These are phyloP conservation scores for Phytopythium aichiense DNA, from an alignment of 352 stramenopile genomes.

Conservation along the genomic window DNA sequence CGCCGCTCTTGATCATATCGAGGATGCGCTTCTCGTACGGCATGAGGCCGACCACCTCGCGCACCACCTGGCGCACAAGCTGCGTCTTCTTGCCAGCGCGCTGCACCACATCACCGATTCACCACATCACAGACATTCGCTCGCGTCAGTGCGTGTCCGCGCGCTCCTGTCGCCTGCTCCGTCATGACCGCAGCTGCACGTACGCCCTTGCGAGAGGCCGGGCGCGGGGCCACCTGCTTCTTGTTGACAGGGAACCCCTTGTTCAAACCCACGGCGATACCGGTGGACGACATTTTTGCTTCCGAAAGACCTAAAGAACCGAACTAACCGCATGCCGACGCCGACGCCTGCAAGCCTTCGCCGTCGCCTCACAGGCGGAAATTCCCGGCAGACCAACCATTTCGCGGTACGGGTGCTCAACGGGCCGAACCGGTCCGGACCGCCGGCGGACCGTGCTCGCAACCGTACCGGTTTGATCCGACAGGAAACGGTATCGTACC, in stretches of 20 bases:
- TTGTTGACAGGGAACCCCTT: slow-evolving; percentile 93
- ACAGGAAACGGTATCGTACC: no score
- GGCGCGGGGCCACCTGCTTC: slow-evolving; percentile 82
- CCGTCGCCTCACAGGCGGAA: slow-evolving; percentile 1
- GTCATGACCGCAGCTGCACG: slow-evolving; percentile 24
- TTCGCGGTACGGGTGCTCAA: slow-evolving; percentile 7
- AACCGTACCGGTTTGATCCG: not conserved
- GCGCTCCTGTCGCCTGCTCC: no score
- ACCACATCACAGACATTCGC: not conserved
- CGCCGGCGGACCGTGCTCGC: slow-evolving; percentile 5
- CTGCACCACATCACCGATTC: slow-evolving; percentile 27
- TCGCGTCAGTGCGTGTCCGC: slow-evolving; percentile 1
- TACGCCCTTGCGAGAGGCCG: slow-evolving; percentile 89
- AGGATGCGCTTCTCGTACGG: slow-evolving; percentile 99
- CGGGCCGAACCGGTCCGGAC: slow-evolving; percentile 1
- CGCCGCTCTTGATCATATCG: slow-evolving; percentile 99
- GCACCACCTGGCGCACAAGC: slow-evolving; percentile 94
- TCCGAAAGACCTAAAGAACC: slow-evolving; percentile 87
- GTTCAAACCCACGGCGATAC: slow-evolving; percentile 90
- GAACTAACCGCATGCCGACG: slow-evolving; percentile 42
- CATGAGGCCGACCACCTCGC: slow-evolving; percentile 97
- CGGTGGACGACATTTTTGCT: slow-evolving; percentile 89
- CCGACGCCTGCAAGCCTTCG: not conserved
- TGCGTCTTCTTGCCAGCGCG: slow-evolving; percentile 93
- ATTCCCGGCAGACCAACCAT: slow-evolving; percentile 23